Evolutionary conservation across 148 eudicot species (phyloP).

Genomic region (Dysphania ambrosioides): DNA sequence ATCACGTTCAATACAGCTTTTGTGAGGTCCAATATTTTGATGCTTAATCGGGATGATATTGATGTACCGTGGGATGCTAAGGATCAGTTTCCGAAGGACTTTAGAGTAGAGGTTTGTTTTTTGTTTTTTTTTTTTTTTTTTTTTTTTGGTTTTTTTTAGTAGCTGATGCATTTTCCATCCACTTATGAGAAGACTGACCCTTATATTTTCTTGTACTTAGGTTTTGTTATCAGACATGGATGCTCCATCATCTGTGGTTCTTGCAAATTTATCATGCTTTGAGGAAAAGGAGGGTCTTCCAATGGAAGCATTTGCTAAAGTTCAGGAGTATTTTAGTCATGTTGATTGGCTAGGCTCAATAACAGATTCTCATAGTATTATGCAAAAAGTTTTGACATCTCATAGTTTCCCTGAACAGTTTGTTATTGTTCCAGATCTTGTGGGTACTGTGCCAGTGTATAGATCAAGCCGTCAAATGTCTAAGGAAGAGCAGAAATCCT

Average conservation of each 20-base stretch:
- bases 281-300: slow-evolving; percentile 94
- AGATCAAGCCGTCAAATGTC: slow-evolving; percentile 26
- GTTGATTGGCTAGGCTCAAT: slow-evolving; percentile 85
- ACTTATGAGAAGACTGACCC: slow-evolving; percentile 11
- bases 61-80: slow-evolving; percentile 75
- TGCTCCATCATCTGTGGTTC: slow-evolving; percentile 47
- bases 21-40: slow-evolving; percentile 85
- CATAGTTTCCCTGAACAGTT: slow-evolving; percentile 32
- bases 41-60: slow-evolving; percentile 72
- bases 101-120: slow-evolving; percentile 69
- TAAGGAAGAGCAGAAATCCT: slow-evolving; percentile 28
- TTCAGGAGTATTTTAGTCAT: slow-evolving; percentile 75
- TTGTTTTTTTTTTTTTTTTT: slow-evolving; percentile 13
- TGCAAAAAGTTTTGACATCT: slow-evolving; percentile 47
- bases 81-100: slow-evolving; percentile 71
- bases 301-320: slow-evolving; percentile 87
- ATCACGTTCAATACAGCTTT: slow-evolving; percentile 89
- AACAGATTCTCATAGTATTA: slow-evolving; percentile 52
- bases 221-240: slow-evolving; percentile 93
- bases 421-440: slow-evolving; percentile 25
- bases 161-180: slow-evolving; percentile 16
- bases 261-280: slow-evolving; percentile 60
- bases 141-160: slow-evolving; percentile 14
- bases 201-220: slow-evolving; percentile 39
- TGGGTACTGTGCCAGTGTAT: slow-evolving; percentile 19